Conservation (phyloP, 345 rosid species). For the Populus alba region DNA sequence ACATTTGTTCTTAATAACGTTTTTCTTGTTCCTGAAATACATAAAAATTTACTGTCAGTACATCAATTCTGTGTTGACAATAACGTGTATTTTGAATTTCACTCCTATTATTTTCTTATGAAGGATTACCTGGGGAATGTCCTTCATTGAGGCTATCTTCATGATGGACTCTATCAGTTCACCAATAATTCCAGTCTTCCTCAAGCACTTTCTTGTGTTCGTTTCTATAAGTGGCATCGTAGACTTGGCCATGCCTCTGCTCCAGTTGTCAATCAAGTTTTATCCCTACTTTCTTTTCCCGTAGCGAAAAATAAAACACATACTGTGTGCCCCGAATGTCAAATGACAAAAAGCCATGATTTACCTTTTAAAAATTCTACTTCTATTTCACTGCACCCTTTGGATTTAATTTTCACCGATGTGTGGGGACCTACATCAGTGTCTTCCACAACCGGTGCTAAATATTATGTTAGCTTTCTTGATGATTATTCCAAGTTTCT, state of each 20-base stretch:
- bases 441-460: background rate
- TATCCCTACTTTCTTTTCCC: background rate
- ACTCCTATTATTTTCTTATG: background rate
- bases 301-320: no score
- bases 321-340: background rate
- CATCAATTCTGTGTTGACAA: background rate
- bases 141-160: background rate
- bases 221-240: background rate
- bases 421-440: no score
- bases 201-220: background rate
- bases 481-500: background rate
- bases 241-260: background rate
- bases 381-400: accelerated
- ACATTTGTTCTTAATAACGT: background rate
- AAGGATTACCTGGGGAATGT: background rate
- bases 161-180: background rate
- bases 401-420: background rate
- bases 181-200: no score
- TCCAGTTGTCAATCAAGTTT: no score
- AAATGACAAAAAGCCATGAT: background rate
- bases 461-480: no score
- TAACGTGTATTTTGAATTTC: background rate
- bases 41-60: accelerated
- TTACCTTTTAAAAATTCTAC: no score
- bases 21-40: no score